Conservation (phyloP, 108 stramenopile genomes). For the Skeletonema potamos region DNA sequence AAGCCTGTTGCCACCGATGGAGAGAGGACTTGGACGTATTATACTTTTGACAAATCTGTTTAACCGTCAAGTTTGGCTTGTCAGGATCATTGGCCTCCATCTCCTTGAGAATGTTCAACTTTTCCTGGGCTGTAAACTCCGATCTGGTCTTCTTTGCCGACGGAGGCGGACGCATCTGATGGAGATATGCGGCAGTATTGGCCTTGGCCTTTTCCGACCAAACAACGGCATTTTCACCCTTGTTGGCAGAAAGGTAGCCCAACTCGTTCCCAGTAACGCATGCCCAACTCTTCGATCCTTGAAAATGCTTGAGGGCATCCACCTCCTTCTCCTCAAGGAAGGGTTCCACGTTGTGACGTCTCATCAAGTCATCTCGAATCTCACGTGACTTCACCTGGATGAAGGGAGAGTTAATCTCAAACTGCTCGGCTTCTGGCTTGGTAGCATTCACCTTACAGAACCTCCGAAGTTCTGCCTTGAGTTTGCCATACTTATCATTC, state of each 20-base stretch:
- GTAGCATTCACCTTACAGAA: background rate
- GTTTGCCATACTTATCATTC: background rate
- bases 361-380: conserved; percentile 1
- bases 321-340: conserved; percentile 4
- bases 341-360: background rate
- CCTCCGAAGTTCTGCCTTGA: background rate
- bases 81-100: background rate
- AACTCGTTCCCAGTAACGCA: conserved; percentile 1
- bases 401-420: background rate
- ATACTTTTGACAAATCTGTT: conserved; percentile 3
- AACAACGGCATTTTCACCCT: background rate
- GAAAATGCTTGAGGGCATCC: background rate
- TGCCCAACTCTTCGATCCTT: conserved; percentile 10
- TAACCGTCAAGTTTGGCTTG: background rate
- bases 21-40: conserved; percentile 11
- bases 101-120: conserved; percentile 5
- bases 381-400: background rate
- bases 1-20: background rate
- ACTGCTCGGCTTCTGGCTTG: conserved; percentile 2
- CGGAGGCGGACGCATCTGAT: background rate
- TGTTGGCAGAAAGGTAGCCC: background rate
- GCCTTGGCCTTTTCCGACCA: conserved; percentile 1
- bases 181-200: background rate
- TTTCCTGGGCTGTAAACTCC: conserved; percentile 7
- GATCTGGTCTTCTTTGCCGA: background rate